Conservation (phyloP, 2,329 filamentous ascomycete genomes). For the Calonectria multiphialidica region DNA sequence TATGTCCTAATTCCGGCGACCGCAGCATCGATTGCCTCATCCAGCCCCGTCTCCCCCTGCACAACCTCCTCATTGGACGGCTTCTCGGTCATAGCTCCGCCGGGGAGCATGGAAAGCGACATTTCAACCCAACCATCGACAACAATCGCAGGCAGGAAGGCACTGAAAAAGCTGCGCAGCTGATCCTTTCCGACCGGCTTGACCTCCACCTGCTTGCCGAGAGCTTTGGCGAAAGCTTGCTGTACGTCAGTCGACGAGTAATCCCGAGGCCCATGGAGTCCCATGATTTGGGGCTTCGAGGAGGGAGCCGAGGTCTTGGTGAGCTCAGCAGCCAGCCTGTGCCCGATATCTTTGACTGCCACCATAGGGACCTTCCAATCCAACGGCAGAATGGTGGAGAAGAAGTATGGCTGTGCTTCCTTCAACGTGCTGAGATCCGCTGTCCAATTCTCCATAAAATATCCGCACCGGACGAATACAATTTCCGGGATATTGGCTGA, state of each 20-base stretch:
- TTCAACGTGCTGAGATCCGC: conserved; percentile 42
- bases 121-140: conserved; percentile 47
- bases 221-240: conserved; percentile 41
- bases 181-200: conserved; percentile 42
- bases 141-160: conserved; percentile 39
- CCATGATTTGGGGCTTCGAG: conserved; percentile 43
- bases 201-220: conserved; percentile 43
- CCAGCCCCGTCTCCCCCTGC: conserved; percentile 34
- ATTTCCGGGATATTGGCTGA: conserved; percentile 35
- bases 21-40: conserved; percentile 26
- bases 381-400: conserved; percentile 48
- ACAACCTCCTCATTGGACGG: conserved; percentile 33
- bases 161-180: conserved; percentile 34
- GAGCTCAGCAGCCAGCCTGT: conserved; percentile 40
- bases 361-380: conserved; percentile 50
- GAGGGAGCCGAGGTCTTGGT: conserved; percentile 33
- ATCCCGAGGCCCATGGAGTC: conserved; percentile 45
- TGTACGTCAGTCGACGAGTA: conserved; percentile 48
- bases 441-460: conserved; percentile 57
- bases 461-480: conserved; percentile 48
- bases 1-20: neutral
- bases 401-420: conserved; percentile 45
- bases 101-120: conserved; percentile 44
- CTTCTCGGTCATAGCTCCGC: conserved; percentile 38
- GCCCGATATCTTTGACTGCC: conserved; percentile 41